These are phyloP conservation scores for Hortiboletus rubellus DNA, from an alignment of 1,284 basidiomycete species.

Conservation along the genomic window DNA sequence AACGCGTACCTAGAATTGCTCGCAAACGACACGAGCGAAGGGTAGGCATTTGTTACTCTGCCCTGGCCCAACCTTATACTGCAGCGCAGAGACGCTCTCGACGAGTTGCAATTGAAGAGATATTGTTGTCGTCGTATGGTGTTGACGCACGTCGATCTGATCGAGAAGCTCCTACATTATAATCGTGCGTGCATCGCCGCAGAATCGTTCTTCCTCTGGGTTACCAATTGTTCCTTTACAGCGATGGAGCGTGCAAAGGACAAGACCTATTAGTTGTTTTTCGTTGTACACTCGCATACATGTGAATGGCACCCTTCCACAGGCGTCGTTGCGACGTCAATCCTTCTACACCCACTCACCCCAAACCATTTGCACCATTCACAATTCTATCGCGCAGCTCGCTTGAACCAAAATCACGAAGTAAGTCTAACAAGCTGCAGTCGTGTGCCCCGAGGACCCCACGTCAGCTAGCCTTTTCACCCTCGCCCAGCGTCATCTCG, in stretches of 20 bases:
- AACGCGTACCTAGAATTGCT: constrained; percentile 80
- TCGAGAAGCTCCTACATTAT: constrained; percentile 94
- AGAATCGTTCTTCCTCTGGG: neutral
- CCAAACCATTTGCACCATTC: too few relatives aligned
- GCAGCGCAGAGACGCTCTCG: constrained; percentile 78
- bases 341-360: too few relatives aligned
- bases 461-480: constrained; percentile 17
- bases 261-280: constrained; percentile 20
- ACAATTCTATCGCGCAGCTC: too few relatives aligned
- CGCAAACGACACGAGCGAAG: constrained; percentile 78
- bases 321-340: too few relatives aligned
- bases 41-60: constrained; percentile 52
- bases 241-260: constrained; percentile 36
- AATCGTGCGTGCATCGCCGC: constrained; percentile 69
- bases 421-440: neutral
- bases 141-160: constrained; percentile 94
- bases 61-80: neutral
- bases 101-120: constrained; percentile 86
- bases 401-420: neutral
- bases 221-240: constrained; percentile 9
- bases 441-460: neutral
- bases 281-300: constrained; percentile 3
- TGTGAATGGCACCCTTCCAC: neutral
- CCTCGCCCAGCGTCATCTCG: constrained; percentile 65
- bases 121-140: constrained; percentile 99